Base-by-base conservation (phyloP, 768 basidiomycete genomes). In the Boletus pseudo-olivaceus region DNA sequence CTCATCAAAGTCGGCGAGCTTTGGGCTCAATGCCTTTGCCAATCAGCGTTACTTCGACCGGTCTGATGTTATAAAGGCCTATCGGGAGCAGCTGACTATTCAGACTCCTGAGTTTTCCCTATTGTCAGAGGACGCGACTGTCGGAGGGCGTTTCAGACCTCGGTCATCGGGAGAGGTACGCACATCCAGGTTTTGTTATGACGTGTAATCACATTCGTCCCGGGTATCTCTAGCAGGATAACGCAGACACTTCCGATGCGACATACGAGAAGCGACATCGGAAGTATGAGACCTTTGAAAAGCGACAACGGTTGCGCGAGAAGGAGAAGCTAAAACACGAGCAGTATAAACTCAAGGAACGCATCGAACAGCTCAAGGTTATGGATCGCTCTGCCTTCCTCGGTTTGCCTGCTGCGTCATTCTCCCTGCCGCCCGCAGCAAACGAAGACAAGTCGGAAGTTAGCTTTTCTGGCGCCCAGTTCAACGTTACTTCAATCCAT, bases 291-390 rank as follows among this genome's bases (percentile, higher is more conserved):
- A 80, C 80, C 14, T 87, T 90, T 55, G 93, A 95, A 71, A 91
- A 90, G 67, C 82, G 91, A 8, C 84, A 87, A 65, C 86, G 92
- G 5, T 74, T 90, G 33, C 83, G 92, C 51, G 93, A 95, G 72
- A 92, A 92, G 71, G 93, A 96, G 72, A 93, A 93, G 67, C 80
- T 95, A 51, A 87, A 89, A 70, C 87, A 93, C 60, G 92, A 94
- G 65, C 90, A 93, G 61, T 93, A 93, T 74, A 92, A 93, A 67
- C 82, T 96, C 64, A 88, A 88, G 69, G 87, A 93, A 64, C 83
- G 93, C 34, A 88, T 94, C 56, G 91, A 94, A 48, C 88, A 93
- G 64, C 77, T 94, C 52, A 80, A 78, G 51, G 77, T 75, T 27
- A 87, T 94, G 84, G 88, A 91, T 55, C 70, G 78, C 45, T 70